Base-by-base conservation (phyloP, 495 filamentous ascomycete species). In the Penicillium steckii region DNA sequence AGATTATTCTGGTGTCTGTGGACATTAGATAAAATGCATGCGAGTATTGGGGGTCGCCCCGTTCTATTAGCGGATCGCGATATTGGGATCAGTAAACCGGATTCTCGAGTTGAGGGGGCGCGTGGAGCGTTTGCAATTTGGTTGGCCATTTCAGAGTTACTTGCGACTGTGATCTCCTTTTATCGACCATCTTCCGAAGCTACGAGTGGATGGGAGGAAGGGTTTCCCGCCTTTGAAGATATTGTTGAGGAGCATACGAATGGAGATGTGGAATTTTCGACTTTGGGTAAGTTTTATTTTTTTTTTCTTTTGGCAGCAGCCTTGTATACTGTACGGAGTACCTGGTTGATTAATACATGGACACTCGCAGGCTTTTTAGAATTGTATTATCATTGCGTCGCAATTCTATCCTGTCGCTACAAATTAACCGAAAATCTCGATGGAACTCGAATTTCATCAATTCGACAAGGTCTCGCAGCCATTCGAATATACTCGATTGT, bases 351-450 rank as follows among this genome's bases (percentile, higher is more conserved):
- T 19, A 6, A 21, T 8, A 41, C n/a, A n/a, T n/a, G n/a, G n/a
- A n/a, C n/a, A n/a, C n/a, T 41, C n/a, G 22, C 41, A 86, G 84
- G 78, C 1, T 79, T 85, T 1, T 62, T 89, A 4, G 86, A 89
- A 55, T 74, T 86, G 4, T 83, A 85, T 46, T 89, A 91, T 56
- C 84, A 89, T 56, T 80, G 82, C 8, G 81, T 89, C 5, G 81
- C 80, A 19, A 86, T 90, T 35, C 71, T 88, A 1, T 80, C 79
- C 13, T 75, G 73, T 55, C 73, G 75, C 32, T 67, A 71, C 9
- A 72, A 82, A 41, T 65, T 72, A n/a, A 46, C 55, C 21, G 59
- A 68, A 22, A 46, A 40, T 15, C 60, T 47, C 24, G 72, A 66
- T 53, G 53, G 24, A 19, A 58, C 61, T 22, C 74, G 69, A 26